phyloP scores from a whole-genome alignment of 345 rosid genomes.

The Bruguiera gymnorhiza region DNA sequence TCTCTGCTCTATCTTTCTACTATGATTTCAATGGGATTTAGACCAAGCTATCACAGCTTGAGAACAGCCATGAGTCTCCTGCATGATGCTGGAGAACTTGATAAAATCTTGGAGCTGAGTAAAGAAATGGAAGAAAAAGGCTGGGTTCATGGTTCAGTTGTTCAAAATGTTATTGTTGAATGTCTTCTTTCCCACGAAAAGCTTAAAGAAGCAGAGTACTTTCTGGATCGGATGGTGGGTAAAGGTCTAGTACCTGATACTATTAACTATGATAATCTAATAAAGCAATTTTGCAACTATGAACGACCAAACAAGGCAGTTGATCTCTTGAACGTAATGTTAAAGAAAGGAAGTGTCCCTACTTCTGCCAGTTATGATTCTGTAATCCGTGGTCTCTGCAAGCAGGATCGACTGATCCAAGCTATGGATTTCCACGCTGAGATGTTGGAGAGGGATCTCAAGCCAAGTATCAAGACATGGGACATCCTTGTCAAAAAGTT shows the following conservation, averaged over 20 bases:
- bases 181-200: conserved; percentile 43
- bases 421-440: conserved; percentile 65
- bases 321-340: conserved; percentile 61
- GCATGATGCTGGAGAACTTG: conserved; percentile 43
- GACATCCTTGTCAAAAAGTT: conserved; percentile 35
- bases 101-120: conserved; percentile 45
- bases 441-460: conserved; percentile 53
- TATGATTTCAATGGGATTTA: conserved; percentile 59
- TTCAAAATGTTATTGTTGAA: conserved; percentile 46
- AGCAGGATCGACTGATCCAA: conserved; percentile 32
- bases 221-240: conserved; percentile 42
- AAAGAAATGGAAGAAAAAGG: conserved; percentile 52
- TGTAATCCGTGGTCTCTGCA: conserved; percentile 44
- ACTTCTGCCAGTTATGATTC: conserved; percentile 55
- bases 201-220: conserved; percentile 50
- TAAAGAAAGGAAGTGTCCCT: conserved; percentile 49
- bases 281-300: conserved; percentile 44
- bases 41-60: conserved; percentile 57
- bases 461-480: conserved; percentile 51
- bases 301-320: conserved; percentile 48
- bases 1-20: conserved; percentile 41
- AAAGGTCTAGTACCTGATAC: conserved; percentile 33
- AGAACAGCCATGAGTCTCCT: conserved; percentile 40
- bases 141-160: conserved; percentile 41
- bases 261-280: conserved; percentile 47